Evolutionary conservation across 139 green algal genomes (phyloP), one percentile per base, ranked within the genome.

Genomic region (Chlamydomonas asymmetrica): DNA sequence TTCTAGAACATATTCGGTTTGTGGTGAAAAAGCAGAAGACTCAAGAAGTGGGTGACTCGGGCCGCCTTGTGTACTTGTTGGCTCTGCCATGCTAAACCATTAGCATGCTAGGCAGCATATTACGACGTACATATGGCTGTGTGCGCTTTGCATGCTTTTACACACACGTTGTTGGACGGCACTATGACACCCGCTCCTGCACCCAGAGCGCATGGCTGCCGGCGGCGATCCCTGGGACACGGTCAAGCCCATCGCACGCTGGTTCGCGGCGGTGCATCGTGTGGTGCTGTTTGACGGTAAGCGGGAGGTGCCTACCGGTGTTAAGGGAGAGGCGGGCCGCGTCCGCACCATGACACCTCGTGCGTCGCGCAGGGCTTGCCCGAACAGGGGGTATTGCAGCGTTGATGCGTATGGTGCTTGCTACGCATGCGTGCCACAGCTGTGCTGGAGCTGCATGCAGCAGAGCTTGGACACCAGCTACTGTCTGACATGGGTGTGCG

Each of bases 141-240:
- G 27, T 61, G n/a, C 27, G 2, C 31, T 29, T n/a, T 7, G 65
- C 38, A 34, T 37, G 20, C 65, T 32, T 6, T 29, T 31, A 4
- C 16, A n/a, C 6, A 37, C 39, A 4, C 57, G 40, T 20, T 62
- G 20, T 29, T 50, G 34, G 20, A 3, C 65, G 3, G n/a, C n/a
- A n/a, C n/a, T n/a, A n/a, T n/a, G n/a, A n/a, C n/a, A n/a, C n/a
- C n/a, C n/a, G n/a, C n/a, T n/a, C n/a, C n/a, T n/a, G n/a, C n/a
- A n/a, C n/a, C n/a, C 45, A 66, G 63, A 60, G 27, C 75, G 64
- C 45, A 38, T 80, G 34, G 64, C 66, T 25, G 57, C 49, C 3
- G 80, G 68, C 7, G 74, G 80, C 31, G 66, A 87, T 49, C 32
- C 66, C 0, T 87, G 77, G 77, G 82, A 87, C 66, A 84, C 82